Evolutionary conservation across 352 stramenopile species (phyloP), one percentile per base, ranked within the genome.

Genomic region (Phytophthora lateralis): DNA sequence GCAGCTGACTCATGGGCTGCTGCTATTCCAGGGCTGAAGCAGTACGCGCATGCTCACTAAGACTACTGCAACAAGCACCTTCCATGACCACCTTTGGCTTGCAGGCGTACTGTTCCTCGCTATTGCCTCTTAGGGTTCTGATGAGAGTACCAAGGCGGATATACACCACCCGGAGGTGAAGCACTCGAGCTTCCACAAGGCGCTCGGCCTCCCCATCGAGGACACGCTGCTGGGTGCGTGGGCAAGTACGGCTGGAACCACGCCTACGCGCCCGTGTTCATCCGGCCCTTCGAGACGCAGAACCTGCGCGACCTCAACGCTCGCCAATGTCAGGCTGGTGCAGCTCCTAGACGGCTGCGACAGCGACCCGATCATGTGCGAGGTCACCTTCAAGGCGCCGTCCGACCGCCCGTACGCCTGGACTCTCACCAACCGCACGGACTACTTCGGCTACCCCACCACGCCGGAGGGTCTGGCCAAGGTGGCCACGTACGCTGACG

Each of bases 101-200:
- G 4, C 26, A 30, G 26, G 6, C 26, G 26, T 9, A 4, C 6
- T 30, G 2, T 30, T 30, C 6, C 26, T 30, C 1, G 21, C 21
- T 24, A 24, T 24, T 3, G 21, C 21, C 21, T 30, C 26, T 30
- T 30, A 4, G 26, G 6, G 26, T 24, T 1, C 21, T 4, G 26
- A 30, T 30, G 4, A 30, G 26, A 30, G 7, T 4, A 30, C 26
- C 26, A 30, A 30, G 26, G 26, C 26, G 26, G 26, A 30, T 30
- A 30, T 30, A n/a, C n/a, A 91, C n/a, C 14, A 41, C 67, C 77
- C 81, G 2, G 91, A 97, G 75, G 78, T 91, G 30, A 97, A 97
- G 68, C 78, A 97, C 63, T 82, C 80, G 55, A 93, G 72, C 46
- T 90, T 90, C 68, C 72, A 91, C 72, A 72, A 82, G 50, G 60